Percentiles rank a stretch among this genome's conserved stretches.
These are phyloP conservation scores for Trichoderma sp. DNA, from an alignment of 2,329 filamentous ascomycete species.

Conservation along the genomic window DNA sequence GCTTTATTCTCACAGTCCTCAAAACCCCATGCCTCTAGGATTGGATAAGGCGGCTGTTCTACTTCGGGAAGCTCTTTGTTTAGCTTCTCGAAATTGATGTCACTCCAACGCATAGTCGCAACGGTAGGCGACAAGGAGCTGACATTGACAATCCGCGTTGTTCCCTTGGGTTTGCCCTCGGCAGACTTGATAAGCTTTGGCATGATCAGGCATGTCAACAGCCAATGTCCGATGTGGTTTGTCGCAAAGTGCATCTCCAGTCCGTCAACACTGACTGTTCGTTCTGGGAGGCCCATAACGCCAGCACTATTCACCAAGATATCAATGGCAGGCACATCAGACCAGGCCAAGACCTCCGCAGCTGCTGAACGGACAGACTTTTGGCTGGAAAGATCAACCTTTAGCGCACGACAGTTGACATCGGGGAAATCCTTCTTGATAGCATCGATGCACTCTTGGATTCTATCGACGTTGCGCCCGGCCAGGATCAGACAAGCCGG, in stretches of 20 bases:
- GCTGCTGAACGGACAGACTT: not conserved
- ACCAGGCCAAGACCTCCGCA: not conserved
- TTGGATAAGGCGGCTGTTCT: not conserved
- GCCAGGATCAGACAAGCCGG: not conserved
- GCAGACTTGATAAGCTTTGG: not conserved
- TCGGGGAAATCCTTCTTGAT: not conserved
- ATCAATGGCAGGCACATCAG: not conserved
- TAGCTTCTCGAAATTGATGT: not conserved
- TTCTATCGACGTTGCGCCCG: not conserved
- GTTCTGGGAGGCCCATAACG: not conserved
- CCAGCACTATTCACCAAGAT: not conserved
- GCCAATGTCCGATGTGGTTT: not conserved
- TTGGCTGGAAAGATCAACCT: not conserved
- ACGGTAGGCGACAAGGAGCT: not conserved
- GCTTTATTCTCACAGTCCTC: not conserved
- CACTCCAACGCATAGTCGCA: not conserved
- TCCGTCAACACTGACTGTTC: not conserved
- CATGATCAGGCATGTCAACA: not conserved
- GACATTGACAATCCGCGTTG: not conserved
- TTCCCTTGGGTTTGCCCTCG: not conserved
- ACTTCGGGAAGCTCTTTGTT: not conserved
- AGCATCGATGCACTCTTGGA: not conserved
- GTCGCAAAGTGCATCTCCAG: not conserved
- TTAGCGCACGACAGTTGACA: not conserved
- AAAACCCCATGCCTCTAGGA: not conserved